Evolutionary conservation across 768 basidiomycete species (phyloP), one percentile per base, ranked within the genome.

Genomic region (Lactarius psammicola): DNA sequence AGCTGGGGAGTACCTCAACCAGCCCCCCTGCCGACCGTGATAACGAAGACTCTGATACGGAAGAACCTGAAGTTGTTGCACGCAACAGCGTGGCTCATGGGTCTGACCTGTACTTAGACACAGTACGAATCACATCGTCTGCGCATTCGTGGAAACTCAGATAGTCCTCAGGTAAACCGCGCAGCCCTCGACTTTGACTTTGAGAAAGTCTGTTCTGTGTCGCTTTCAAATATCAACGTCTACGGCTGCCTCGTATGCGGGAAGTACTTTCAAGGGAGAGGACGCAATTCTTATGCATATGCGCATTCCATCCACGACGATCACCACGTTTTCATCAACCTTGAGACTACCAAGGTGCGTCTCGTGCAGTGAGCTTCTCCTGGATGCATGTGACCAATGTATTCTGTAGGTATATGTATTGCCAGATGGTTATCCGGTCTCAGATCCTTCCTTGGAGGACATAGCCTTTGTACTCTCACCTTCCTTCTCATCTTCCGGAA

Each of bases 231-330:
- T 77, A 95, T 97, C 82, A 97, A 99, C 77, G 91, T 90, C 68
- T 99, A 99, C 74, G 94, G 93, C 38, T 99, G 97, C 75, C 85
- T 99, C 60, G 95, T 98, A 18, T 95, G 94, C 75, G 97, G 97
- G 62, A 98, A 97, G 79, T 99, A 98, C 76, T 98, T 97, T 74
- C 96, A 98, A 81, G 97, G 97, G 30, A 82, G 97, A 72, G 96
- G 97, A 40, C 88, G 89, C 69, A 92, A 84, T 54, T 94, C 94
- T 63, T 95, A 94, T 74, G 97, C 97, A 28, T 99, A 97, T 77
- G 86, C 94, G 18, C 97, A 99, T 78, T 91, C 95, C 55, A 95
- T 99, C 68, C 93, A 95, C 72, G 94, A 98, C 66, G 95, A 97
- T 76, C 95, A 99, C 74, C 95, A 98, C 73, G 97, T 98, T 63